Percentiles rank a stretch among this genome's conserved stretches.
Conservation (phyloP, 352 stramenopile genomes). For the Globisporangium megalacanthum region DNA sequence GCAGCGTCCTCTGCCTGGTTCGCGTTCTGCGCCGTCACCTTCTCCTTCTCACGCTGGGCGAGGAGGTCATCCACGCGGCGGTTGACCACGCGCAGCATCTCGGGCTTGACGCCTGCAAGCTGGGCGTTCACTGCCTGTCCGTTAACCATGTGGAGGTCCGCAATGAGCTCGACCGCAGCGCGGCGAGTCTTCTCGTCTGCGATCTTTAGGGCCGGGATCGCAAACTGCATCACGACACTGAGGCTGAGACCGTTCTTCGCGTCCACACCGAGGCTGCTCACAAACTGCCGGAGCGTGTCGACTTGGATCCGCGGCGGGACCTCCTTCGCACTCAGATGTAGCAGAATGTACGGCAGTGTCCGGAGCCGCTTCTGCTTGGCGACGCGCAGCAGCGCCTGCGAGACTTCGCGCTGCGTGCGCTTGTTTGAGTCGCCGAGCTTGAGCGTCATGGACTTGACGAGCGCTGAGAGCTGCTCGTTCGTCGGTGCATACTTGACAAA, state of each 20-base stretch:
- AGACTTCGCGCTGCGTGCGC: slow-evolving; percentile 64
- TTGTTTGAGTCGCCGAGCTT: slow-evolving; percentile 83
- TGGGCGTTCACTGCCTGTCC: slow-evolving; percentile 29
- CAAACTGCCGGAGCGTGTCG: slow-evolving; percentile 47
- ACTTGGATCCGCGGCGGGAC: slow-evolving; percentile 45
- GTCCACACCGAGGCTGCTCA: slow-evolving; percentile 47
- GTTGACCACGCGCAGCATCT: slow-evolving; percentile 72
- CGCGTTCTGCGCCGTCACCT: slow-evolving; percentile 22
- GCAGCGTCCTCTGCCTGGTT: slow-evolving; percentile 42
- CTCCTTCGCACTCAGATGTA: slow-evolving; percentile 60
- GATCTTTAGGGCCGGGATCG: slow-evolving; percentile 62
- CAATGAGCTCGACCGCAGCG: slow-evolving; percentile 60
- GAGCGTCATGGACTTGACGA: slow-evolving; percentile 41
- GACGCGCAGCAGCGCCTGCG: slow-evolving; percentile 55
- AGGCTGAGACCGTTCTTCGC: slow-evolving; percentile 33
- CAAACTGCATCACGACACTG: slow-evolving; percentile 63
- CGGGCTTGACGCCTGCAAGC: slow-evolving; percentile 51
- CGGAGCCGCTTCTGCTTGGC: slow-evolving; percentile 57
- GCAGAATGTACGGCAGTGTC: slow-evolving; percentile 46
- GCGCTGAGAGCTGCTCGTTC: slow-evolving; percentile 49
- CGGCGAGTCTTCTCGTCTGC: slow-evolving; percentile 76
- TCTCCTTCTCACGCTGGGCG: slow-evolving; percentile 31
- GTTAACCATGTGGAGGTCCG: slow-evolving; percentile 42
- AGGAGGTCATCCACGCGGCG: slow-evolving; percentile 70
- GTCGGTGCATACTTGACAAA: slow-evolving; percentile 37